Conservation (phyloP, 129 eudicot genomes). For the Erigeron canadensis region DNA sequence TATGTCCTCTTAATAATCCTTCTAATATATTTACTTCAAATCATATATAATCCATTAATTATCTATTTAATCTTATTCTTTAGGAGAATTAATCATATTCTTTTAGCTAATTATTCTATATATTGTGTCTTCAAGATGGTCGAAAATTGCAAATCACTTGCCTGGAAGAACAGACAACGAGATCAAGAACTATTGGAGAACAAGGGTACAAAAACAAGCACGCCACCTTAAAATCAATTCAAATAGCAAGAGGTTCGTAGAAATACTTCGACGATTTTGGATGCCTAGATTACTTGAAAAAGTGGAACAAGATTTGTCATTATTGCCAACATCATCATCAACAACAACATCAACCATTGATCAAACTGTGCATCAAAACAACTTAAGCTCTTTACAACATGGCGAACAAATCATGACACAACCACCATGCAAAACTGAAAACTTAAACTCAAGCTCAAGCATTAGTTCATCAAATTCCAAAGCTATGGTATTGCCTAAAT, state of each 20-base stretch:
- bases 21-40: too few species aligned
- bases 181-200: constrained; percentile 76
- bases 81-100: too few species aligned
- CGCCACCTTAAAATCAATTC: constrained; percentile 52
- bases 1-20: too few species aligned
- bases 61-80: too few species aligned
- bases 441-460: constrained; percentile 25
- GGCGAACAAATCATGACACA: constrained; percentile 12
- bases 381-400: constrained; percentile 8
- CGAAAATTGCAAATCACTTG: constrained; percentile 51
- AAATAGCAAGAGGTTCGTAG: constrained; percentile 44
- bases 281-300: constrained; percentile 49
- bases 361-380: constrained; percentile 7
- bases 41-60: too few species aligned
- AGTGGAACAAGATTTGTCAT: constrained; percentile 34
- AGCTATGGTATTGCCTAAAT: constrained; percentile 13
- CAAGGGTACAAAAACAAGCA: constrained; percentile 62
- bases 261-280: constrained; percentile 47
- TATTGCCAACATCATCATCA: constrained; percentile 1
- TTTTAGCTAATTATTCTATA: neutral
- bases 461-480: constrained; percentile 15
- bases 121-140: constrained; percentile 45
- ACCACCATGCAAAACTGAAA: neutral
- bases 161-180: constrained; percentile 75
- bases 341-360: constrained; percentile 15